phyloP scores from a whole-genome alignment of 1,139 yeast genomes.

The Protomyces macrosporus region DNA sequence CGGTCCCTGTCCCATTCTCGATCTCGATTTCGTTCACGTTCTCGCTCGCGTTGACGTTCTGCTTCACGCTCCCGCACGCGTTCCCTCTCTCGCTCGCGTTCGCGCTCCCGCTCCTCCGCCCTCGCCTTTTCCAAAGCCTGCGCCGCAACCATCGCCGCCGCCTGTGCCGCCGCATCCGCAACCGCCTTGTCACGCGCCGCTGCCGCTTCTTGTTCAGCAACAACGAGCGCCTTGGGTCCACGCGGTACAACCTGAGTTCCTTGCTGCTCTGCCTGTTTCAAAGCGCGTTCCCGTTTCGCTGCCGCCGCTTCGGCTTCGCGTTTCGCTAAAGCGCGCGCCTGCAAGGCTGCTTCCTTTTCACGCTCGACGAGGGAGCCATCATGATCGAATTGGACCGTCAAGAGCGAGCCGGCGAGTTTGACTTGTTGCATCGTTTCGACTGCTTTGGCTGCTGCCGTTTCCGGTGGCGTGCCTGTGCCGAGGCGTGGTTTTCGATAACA shows the following conservation, averaged over 20 bases:
- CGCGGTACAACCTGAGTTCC: neutral
- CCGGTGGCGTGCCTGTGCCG: slow-evolving; percentile 39
- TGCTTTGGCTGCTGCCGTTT: slow-evolving; percentile 43
- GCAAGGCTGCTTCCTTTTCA: slow-evolving; percentile 33
- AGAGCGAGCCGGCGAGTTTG: slow-evolving; percentile 39
- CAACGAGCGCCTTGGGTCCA: neutral
- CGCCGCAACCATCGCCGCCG: neutral
- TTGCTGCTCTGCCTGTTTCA: neutral
- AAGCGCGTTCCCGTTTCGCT: neutral
- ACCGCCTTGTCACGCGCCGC: neutral
- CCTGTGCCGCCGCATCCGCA: slow-evolving; percentile 1
- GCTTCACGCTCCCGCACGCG: neutral
- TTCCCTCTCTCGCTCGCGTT: neutral
- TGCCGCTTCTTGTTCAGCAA: neutral
- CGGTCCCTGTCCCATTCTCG: slow-evolving; percentile 19
- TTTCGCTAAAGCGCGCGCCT: slow-evolving; percentile 27
- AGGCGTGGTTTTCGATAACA: slow-evolving; percentile 53
- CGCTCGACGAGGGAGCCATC: slow-evolving; percentile 36
- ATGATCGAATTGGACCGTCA: slow-evolving; percentile 39
- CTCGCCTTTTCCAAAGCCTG: neutral
- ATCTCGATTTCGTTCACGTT: slow-evolving; percentile 6
- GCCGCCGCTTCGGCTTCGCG: slow-evolving; percentile 31
- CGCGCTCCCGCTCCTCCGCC: neutral
- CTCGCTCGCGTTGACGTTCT: neutral
- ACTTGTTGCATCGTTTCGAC: slow-evolving; percentile 39